Evolutionary conservation across 2,329 filamentous ascomycete genomes (phyloP), one percentile per base, ranked within the genome.

Genomic region (Periconia sp.): DNA sequence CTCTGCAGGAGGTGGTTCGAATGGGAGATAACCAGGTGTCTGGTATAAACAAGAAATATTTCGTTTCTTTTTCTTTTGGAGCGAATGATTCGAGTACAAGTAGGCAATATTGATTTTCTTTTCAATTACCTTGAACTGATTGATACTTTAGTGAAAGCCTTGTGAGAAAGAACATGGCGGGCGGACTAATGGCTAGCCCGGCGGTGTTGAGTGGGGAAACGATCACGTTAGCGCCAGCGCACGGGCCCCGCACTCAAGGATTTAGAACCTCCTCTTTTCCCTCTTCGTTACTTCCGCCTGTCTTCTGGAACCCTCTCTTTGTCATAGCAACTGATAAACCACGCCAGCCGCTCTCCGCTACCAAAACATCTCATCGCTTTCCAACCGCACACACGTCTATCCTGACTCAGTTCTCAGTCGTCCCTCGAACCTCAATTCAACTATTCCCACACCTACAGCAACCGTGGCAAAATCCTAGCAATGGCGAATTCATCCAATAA

Each of bases 401-500:
- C 23, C 8, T 27, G 23, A 27, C 50, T 20, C n/a, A 41, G n/a
- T 7, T 15, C 30, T 18, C 15, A 23, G 17, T 8, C 33, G 31
- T 33, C 41, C 2, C 37, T 44, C 37, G 14, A 19, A 49, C 42
- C 44, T 42, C 43, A 37, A 44, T 20, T 15, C 43, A 47, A 27
- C 52, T 33, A 13, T 52, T 50, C 53, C 27, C 37, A 48, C 42
- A 30, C n/a, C 19, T 18, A 2, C 18, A 41, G 72, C 72, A 75
- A 78, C 70, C 75, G 74, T 80, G 79, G 77, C 78, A 78, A 69
- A 64, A 31, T 54, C 58, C 54, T 63, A 72, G 68, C 82, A 82
- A 90, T 90, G 85, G 90, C 85, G 82, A 82, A 83, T 76, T 84
- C 79, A 78, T 82, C 80, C 79, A 85, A 80, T 81, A 83, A 82